Percentiles rank a stretch among this genome's conserved stretches.
Conservation (phyloP, 495 filamentous ascomycete genomes). For the Xylaria grammica region DNA sequence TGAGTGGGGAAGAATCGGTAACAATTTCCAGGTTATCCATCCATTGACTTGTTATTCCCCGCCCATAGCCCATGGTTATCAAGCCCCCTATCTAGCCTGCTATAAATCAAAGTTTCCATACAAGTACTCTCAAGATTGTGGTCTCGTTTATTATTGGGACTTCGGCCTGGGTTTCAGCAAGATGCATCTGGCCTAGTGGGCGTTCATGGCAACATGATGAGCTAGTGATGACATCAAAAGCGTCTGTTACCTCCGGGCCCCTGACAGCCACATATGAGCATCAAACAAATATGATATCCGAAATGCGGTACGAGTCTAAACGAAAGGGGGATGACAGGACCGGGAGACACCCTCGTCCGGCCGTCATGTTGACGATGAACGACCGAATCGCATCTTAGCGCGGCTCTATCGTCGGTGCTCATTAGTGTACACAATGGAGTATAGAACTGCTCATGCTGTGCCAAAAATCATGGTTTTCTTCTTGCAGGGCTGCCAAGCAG, state of each 20-base stretch:
- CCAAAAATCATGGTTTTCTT: constrained; percentile 1
- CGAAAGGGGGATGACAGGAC: constrained; percentile 10
- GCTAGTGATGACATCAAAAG: constrained; percentile 1
- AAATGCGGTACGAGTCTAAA: constrained; percentile 14
- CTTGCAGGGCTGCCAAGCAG: constrained; percentile 1
- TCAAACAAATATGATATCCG: constrained; percentile 1
- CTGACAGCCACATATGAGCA: background rate
- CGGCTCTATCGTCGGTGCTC: background rate
- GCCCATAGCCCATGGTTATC: background rate
- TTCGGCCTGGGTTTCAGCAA: background rate
- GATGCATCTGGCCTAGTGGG: background rate
- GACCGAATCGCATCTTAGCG: constrained; percentile 15
- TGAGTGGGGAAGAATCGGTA: background rate
- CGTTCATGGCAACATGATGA: background rate
- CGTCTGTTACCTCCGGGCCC: too few species aligned
- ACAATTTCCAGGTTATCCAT: background rate
- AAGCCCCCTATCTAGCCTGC: background rate
- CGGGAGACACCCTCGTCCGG: background rate
- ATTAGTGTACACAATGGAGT: background rate
- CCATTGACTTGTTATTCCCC: background rate
- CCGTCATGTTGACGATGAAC: constrained; percentile 16
- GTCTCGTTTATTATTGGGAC: background rate
- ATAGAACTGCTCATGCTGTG: constrained; percentile 4
- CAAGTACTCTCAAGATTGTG: too few species aligned
- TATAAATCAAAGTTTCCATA: background rate